Evolutionary conservation across 306 rosid species (phyloP).

Genomic region (Cajanus cajan): DNA sequence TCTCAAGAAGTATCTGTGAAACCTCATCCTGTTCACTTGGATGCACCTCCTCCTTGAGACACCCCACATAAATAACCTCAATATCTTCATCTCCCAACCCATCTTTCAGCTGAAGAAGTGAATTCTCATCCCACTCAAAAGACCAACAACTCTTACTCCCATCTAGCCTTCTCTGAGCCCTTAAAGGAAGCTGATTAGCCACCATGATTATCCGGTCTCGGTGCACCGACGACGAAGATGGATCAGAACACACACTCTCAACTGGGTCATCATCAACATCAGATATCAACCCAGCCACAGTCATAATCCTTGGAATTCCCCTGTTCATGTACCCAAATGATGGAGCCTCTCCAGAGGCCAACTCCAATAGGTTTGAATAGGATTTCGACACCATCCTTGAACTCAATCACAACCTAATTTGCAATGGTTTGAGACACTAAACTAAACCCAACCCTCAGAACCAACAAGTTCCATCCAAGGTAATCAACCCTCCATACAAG

Average conservation of each 20-base stretch:
- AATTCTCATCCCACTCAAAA: slow-evolving; percentile 76
- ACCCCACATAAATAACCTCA: slow-evolving; percentile 80
- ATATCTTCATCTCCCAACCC: slow-evolving; percentile 74
- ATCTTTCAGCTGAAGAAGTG: slow-evolving; percentile 76
- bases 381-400: slow-evolving; percentile 44
- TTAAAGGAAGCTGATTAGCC: slow-evolving; percentile 79
- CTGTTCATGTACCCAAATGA: slow-evolving; percentile 56
- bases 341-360: slow-evolving; percentile 63
- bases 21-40: slow-evolving; percentile 85
- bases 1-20: slow-evolving; percentile 63
- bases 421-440: slow-evolving; percentile 6
- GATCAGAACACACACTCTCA: slow-evolving; percentile 57
- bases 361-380: slow-evolving; percentile 44
- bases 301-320: slow-evolving; percentile 69
- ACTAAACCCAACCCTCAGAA: slow-evolving; percentile 13
- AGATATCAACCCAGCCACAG: slow-evolving; percentile 70
- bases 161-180: slow-evolving; percentile 50
- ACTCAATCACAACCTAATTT: not conserved
- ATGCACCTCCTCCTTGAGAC: slow-evolving; percentile 68
- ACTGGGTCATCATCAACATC: slow-evolving; percentile 61
- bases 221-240: slow-evolving; percentile 43
- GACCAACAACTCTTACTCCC: slow-evolving; percentile 55
- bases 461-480: slow-evolving; percentile 26
- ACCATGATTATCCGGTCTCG: slow-evolving; percentile 75
- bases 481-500: too few species aligned